Evolutionary conservation across 768 basidiomycete genomes (phyloP).

Genomic region (Kwoniella bestiolae): DNA sequence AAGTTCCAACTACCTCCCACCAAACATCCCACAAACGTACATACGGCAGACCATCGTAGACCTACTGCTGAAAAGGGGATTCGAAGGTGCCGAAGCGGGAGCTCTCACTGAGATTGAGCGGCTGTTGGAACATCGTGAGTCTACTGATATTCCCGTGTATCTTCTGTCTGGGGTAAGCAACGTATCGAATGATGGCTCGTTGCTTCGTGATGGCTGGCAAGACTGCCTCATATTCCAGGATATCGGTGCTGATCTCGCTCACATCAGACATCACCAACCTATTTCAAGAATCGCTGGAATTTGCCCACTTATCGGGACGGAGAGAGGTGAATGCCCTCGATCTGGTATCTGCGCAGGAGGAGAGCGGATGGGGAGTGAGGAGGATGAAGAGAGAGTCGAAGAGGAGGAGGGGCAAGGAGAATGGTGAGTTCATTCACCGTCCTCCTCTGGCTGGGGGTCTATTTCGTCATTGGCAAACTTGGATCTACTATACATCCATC

Average conservation of each 20-base stretch:
- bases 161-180: too few relatives aligned
- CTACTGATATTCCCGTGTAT: background rate
- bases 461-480: background rate
- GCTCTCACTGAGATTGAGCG: constrained; percentile 45
- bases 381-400: constrained; percentile 22
- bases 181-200: too few relatives aligned
- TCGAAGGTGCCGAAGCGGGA: constrained; percentile 48
- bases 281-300: constrained; percentile 15
- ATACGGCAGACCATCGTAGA: constrained; percentile 32
- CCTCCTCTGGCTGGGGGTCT: background rate
- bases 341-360: constrained; percentile 19
- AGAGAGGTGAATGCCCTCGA: constrained; percentile 20
- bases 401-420: constrained; percentile 3
- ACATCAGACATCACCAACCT: constrained; percentile 23
- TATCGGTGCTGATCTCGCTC: too few relatives aligned
- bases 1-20: constrained; percentile 21
- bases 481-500: too few relatives aligned
- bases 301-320: constrained; percentile 23
- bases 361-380: constrained; percentile 11
- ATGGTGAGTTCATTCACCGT: background rate
- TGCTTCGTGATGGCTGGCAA: too few relatives aligned
- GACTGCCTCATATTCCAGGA: too few relatives aligned
- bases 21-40: constrained; percentile 28
- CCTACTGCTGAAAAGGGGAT: constrained; percentile 36
- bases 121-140: constrained; percentile 44